Evolutionary conservation across 1,284 basidiomycete species (phyloP), one percentile per base, ranked within the genome.

Genomic region (Blastosporella zonata): DNA sequence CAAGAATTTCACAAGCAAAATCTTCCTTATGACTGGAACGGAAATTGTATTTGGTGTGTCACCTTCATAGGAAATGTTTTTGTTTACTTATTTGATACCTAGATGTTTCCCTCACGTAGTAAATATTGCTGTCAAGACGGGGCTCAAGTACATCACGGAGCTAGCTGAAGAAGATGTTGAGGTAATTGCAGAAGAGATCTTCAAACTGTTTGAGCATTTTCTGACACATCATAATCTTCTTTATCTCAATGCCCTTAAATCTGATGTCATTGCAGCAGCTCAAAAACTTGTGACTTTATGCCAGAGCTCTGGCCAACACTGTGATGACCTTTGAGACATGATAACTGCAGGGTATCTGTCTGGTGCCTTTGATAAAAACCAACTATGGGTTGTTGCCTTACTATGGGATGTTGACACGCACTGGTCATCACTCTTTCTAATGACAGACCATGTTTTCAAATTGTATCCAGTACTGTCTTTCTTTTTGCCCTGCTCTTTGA

Each of bases 91-190:
- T 13, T 29, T 4, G 13, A 18, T 35, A 33, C 7, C 38, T 29
- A 69, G 67, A n/a, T 69, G 67, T 44, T 68, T 69, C 47, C 66
- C 62, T 0, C 67, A 69, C 33, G 43, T 67, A 18, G 47, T 66
- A 20, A 70, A 69, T 38, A 55, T 67, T 10, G 55, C 64, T 6
- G 59, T 62, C 7, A 60, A 68, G 46, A 50, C 62, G 7, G 59
- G 54, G 1, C 54, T 65, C 2, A 34, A 52, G 21, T 13, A 52
- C 20, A 34, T 52, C 13, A 59, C 51, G 9, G 25, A 15, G 39
- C 1, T 46, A 8, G 6, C 22, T 7, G 34, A 23, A 3, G 18
- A 33, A 10, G 41, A 38, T 13, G 23, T n/a, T 2, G 41, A 44
- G 2, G 25, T 21, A 0, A 27, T 15, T 6, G 36, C 53, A 5